Base-by-base conservation (phyloP, 352 stramenopile species). In the Phytopythium mirpurense region DNA sequence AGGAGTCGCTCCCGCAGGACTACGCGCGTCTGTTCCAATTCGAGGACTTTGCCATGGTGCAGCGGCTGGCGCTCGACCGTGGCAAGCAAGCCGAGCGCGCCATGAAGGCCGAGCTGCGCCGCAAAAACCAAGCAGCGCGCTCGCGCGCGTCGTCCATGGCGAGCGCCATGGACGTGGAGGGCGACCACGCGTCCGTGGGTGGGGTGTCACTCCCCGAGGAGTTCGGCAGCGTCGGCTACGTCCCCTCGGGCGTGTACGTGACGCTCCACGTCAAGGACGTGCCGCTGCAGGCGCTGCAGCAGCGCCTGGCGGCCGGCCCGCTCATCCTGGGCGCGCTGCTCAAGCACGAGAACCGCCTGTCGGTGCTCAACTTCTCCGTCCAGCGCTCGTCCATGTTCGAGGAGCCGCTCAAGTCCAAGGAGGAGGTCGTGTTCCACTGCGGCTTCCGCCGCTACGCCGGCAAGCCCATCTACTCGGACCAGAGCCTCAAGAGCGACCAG, bases 401-500 rank as follows among this genome's bases (percentile, higher is more conserved):
- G n/a, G 82, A 93, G 45, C 88, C 96, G 11, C 62, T 99, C 24
- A 98, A 98, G 62, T 98, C 90, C 32, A 99, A 99, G 66, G 96
- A 99, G 44, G 74, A 88, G 27, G 68, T 99, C 15, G 86, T 90
- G 18, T 98, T 99, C 63, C 91, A 98, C 70, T 98, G 90, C 56
- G 97, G 97, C 21, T 99, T 98, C 86, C 87, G 97, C 24, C 93
- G 88, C 26, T 98, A 96, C 72, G 74, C 84, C 6, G 85, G 76
- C 24, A 84, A 86, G 50, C 96, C 97, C 0, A 72, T 99, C 26
- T 99, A 98, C 74, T 98, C 88, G 27, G 93, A 99, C 65, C 84
- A 98, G 67, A 98, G 97, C 56, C 74, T 99, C 21, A 99, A 99
- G 63, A 98, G 94, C 70, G 96, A 99, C 74, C 98, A 99, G 72